Conservation (phyloP, 2,329 filamentous ascomycete species). For the Epichloe sp. region DNA sequence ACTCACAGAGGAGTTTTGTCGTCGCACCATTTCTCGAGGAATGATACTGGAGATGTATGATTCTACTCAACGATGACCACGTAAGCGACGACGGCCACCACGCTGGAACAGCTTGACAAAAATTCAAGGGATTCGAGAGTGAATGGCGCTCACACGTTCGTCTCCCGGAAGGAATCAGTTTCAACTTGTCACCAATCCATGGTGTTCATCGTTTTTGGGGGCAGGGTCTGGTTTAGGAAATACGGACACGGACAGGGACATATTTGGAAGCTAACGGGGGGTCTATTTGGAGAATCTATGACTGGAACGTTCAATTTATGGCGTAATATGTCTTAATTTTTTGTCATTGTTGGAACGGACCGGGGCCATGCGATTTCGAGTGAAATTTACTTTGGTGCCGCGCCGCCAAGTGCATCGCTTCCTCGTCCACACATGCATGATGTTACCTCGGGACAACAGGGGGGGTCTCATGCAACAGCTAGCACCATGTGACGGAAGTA, state of each 20-base stretch:
- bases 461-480: background rate
- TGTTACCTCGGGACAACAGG: background rate
- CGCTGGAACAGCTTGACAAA: background rate
- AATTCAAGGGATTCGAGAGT: background rate
- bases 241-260: background rate
- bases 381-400: background rate
- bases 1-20: background rate
- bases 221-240: background rate
- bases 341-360: background rate
- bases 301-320: conserved; percentile 1
- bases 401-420: background rate
- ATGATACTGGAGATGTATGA: background rate
- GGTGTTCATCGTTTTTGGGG: background rate
- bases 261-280: background rate
- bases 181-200: background rate
- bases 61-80: background rate
- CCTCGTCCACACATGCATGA: background rate
- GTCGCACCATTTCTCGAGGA: background rate
- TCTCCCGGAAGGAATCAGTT: background rate
- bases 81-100: background rate
- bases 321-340: conserved; percentile 3
- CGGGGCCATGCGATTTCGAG: background rate
- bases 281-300: background rate
- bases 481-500: background rate
- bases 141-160: background rate